Conservation (phyloP, 2,329 filamentous ascomycete species). For the Aspergillus felis region DNA sequence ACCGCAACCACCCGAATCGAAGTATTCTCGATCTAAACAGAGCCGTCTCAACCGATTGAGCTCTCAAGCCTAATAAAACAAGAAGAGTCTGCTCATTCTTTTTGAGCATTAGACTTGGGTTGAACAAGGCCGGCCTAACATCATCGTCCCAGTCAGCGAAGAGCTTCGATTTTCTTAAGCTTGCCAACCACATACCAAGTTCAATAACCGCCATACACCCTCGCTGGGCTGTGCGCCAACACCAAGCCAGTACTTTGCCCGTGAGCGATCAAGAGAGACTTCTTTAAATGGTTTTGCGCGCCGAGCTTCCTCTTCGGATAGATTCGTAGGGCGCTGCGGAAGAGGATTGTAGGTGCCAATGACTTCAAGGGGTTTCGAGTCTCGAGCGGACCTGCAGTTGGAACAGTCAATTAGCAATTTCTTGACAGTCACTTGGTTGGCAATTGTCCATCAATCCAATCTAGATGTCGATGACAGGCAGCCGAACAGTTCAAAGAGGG, state of each 20-base stretch:
- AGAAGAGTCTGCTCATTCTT: neutral
- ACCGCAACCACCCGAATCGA: neutral
- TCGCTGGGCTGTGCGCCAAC: slow-evolving; percentile 94
- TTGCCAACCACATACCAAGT: slow-evolving; percentile 58
- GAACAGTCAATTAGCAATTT: slow-evolving; percentile 3
- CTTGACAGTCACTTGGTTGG: neutral
- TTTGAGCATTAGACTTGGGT: slow-evolving; percentile 20
- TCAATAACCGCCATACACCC: slow-evolving; percentile 78
- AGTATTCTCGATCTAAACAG: neutral
- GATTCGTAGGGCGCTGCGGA: slow-evolving; percentile 49
- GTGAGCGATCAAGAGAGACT: slow-evolving; percentile 74
- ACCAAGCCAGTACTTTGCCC: slow-evolving; percentile 93
- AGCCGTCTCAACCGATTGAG: neutral
- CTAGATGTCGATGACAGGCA: neutral
- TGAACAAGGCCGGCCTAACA: slow-evolving; percentile 33
- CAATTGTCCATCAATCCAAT: neutral
- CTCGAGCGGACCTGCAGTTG: slow-evolving; percentile 68
- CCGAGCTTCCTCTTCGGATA: slow-evolving; percentile 44
- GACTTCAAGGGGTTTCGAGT: slow-evolving; percentile 88
- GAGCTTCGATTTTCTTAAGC: neutral
- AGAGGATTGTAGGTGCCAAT: slow-evolving; percentile 66
- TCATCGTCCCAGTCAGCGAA: neutral
- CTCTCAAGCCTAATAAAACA: neutral
- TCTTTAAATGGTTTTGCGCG: slow-evolving; percentile 79
- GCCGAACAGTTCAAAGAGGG: neutral